A percentile compares a stretch with the other conserved stretches of the same genome.
These are phyloP conservation scores for Trichomonas vaginalis DNA, from an alignment of 208 protist species.

Conservation along the genomic window DNA sequence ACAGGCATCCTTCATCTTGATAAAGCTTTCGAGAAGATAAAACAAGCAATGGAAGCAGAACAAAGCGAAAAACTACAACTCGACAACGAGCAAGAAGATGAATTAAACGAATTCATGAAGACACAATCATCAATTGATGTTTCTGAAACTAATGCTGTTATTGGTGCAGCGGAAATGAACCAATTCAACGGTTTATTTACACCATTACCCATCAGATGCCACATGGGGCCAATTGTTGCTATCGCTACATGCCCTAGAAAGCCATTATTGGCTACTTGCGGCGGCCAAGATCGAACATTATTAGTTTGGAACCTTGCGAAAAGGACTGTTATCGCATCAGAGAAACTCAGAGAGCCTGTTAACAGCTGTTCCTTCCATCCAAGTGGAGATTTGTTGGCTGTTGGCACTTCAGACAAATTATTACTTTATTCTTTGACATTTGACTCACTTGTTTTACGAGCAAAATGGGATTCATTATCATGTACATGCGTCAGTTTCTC, in stretches of 20 bases:
- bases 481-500: conserved; percentile 1
- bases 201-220: not conserved
- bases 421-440: not conserved
- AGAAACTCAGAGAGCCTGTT: not conserved
- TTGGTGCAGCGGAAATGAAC: not conserved
- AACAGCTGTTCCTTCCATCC: conserved; percentile 6
- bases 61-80: not conserved
- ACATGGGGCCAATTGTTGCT: not conserved
- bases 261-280: not conserved
- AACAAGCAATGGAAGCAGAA: not conserved
- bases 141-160: not conserved
- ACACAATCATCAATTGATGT: not conserved
- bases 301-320: conserved; percentile 1
- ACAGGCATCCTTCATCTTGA: not conserved
- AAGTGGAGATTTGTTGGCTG: not conserved
- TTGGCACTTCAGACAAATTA: not conserved
- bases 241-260: conserved; percentile 6
- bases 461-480: not conserved
- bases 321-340: not conserved
- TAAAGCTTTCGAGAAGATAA: not conserved
- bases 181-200: not conserved
- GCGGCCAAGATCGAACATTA: not conserved
- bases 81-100: not conserved
- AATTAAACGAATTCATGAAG: not conserved
- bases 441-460: not conserved